Evolutionary conservation across 2,329 filamentous ascomycete genomes (phyloP), one percentile per base, ranked within the genome.

Genomic region (Venturia pyrina): DNA sequence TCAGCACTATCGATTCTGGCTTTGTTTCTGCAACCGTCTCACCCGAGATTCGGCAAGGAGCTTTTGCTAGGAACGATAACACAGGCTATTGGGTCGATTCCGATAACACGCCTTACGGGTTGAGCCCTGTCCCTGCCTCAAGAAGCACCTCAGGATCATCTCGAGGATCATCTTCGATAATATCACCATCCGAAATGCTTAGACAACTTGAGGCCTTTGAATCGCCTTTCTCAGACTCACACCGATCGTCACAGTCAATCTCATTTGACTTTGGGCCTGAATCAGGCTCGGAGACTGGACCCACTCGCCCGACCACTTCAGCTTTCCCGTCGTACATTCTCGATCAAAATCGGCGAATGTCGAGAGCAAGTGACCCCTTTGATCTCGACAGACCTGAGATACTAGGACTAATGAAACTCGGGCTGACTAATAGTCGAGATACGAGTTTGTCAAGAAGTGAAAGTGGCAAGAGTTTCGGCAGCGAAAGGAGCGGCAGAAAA

Each of bases 361-460:
- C 40, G 11, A 37, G 57, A 32, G 57, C 60, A 19, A 66, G 57
- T n/a, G 76, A 78, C 65, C 76, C 76, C 0, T 78, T 78, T 57
- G 76, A 78, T 65, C 72, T 78, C 17, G 76, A 78, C 64, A 70
- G 74, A 15, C 76, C 76, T 11, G 76, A 78, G 66, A 72, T 78
- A 10, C 69, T 78, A 10, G 72, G 73, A 0, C 75, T 76, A 60
- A 71, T 73, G 5, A 69, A 68, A 50, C 71, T 59, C 19, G 74
- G 19, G 67, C 70, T 50, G 72, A 70, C 15, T 69, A 71, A 10
- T 69, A 62, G 60, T 28, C n/a, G 60, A 62, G 60, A 62, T n/a
- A 62, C 60, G n/a, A 43, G 40, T 62, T 21, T 62, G 15, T 43
- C 60, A 4, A 44, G 60, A 24, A 62, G 40, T 46, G n/a, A 3